These are phyloP conservation scores for Candida nanaspora DNA, from an alignment of 805 yeast genomes.

Conservation along the genomic window DNA sequence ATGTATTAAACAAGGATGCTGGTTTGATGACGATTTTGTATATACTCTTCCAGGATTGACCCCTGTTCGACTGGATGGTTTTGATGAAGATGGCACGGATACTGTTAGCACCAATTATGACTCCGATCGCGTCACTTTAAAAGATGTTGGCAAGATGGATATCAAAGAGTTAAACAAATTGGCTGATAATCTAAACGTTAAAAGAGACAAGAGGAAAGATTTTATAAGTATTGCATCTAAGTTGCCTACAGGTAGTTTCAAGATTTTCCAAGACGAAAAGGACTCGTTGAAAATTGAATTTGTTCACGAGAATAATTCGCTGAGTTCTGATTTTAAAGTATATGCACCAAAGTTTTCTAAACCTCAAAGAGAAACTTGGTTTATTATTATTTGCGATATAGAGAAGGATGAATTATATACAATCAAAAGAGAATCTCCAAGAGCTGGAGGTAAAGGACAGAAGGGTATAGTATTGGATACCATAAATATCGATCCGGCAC, in stretches of 20 bases:
- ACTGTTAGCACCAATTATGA: slow-evolving; percentile 22
- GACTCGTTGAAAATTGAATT: slow-evolving; percentile 37
- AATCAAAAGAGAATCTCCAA: slow-evolving; percentile 73
- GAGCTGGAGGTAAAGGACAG: slow-evolving; percentile 7
- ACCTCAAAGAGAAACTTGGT: slow-evolving; percentile 91
- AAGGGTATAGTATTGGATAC: slow-evolving; percentile 35
- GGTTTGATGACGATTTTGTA: slow-evolving; percentile 77
- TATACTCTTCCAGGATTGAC: slow-evolving; percentile 44
- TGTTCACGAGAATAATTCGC: slow-evolving; percentile 43
- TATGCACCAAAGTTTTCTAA: slow-evolving; percentile 82
- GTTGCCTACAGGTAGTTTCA: slow-evolving; percentile 54
- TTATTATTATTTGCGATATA: slow-evolving; percentile 52
- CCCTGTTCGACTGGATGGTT: slow-evolving; percentile 8
- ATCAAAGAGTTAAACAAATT: slow-evolving; percentile 26
- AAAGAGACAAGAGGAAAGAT: slow-evolving; percentile 32
- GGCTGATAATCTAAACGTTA: slow-evolving; percentile 34
- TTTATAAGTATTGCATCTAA: slow-evolving; percentile 47
- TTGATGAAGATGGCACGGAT: slow-evolving; percentile 28
- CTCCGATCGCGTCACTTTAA: slow-evolving; percentile 22
- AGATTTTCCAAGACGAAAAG: slow-evolving; percentile 28
- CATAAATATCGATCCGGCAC: slow-evolving; percentile 41
- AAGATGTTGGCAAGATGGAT: slow-evolving; percentile 35
- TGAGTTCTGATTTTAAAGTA: slow-evolving; percentile 55
- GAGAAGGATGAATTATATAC: slow-evolving; percentile 47
- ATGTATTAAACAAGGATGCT: slow-evolving; percentile 79